Conservation (phyloP, 1,284 basidiomycete species). For the Gomphus bonarii region DNA sequence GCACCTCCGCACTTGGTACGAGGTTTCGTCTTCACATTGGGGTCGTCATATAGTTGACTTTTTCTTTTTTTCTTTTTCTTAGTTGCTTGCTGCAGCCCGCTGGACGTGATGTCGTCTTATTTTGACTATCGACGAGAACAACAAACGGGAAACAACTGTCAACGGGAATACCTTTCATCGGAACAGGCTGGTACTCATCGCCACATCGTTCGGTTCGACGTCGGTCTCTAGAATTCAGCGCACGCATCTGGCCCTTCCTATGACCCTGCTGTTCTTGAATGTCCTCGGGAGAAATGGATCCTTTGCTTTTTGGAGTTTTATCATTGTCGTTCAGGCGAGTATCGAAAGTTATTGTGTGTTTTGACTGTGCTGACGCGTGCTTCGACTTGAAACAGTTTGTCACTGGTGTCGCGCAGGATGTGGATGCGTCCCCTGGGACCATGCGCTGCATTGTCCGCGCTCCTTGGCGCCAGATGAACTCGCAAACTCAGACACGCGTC, state of each 20-base stretch:
- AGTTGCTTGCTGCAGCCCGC: too few species aligned
- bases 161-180: too few species aligned
- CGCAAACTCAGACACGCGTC: constrained; percentile 52
- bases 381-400: constrained; percentile 36
- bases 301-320: constrained; percentile 59
- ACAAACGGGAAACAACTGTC: too few species aligned
- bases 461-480: constrained; percentile 57
- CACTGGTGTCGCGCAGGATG: constrained; percentile 63
- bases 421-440: constrained; percentile 67
- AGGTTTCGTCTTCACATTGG: not conserved
- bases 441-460: constrained; percentile 59
- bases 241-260: constrained; percentile 46
- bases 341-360: not conserved
- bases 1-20: constrained; percentile 35
- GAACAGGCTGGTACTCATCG: constrained; percentile 57
- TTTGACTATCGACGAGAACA: too few species aligned
- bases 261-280: constrained; percentile 62
- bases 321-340: constrained; percentile 57
- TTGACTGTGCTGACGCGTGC: not conserved
- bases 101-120: too few species aligned
- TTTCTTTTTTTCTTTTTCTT: not conserved
- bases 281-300: constrained; percentile 58
- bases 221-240: constrained; percentile 44
- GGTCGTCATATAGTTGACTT: not conserved
- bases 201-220: constrained; percentile 51